These are phyloP conservation scores for Umbelopsis vinacea DNA, from an alignment of 192 early-diverging fungal species.

Conservation along the genomic window DNA sequence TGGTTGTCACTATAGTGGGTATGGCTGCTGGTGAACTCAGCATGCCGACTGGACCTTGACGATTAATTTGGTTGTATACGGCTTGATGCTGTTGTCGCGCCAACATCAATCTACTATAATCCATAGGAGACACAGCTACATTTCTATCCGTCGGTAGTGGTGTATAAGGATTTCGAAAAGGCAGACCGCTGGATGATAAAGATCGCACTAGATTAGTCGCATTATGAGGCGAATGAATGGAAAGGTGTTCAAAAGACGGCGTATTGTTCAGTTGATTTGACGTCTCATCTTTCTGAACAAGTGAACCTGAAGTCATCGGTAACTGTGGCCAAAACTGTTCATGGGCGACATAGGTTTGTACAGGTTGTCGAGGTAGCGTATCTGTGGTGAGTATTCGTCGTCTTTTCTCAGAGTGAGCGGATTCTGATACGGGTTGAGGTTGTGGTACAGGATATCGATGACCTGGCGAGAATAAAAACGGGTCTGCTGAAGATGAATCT, in stretches of 20 bases:
- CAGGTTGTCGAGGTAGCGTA: not conserved
- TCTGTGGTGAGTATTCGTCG: not conserved
- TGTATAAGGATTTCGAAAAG: not conserved
- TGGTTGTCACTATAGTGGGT: not conserved
- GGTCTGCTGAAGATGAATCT: not conserved
- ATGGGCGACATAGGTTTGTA: not conserved
- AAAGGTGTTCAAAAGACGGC: not conserved
- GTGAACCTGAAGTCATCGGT: not conserved
- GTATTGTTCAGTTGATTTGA: not conserved
- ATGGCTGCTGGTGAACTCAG: not conserved
- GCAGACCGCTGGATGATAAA: not conserved
- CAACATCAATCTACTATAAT: not conserved
- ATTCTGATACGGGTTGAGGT: not conserved
- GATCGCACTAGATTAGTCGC: not conserved
- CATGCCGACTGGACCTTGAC: not conserved
- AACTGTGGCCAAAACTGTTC: not conserved
- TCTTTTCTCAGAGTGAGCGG: slow-evolving; percentile 13
- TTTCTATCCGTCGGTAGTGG: not conserved
- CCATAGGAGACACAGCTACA: not conserved
- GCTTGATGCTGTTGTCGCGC: not conserved
- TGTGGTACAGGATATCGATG: not conserved
- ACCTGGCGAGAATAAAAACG: not conserved
- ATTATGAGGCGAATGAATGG: slow-evolving; percentile 5
- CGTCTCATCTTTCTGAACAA: not conserved
- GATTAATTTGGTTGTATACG: not conserved